These are phyloP conservation scores for Komagataella mondaviorum DNA, from an alignment of 805 yeast species.

Conservation along the genomic window DNA sequence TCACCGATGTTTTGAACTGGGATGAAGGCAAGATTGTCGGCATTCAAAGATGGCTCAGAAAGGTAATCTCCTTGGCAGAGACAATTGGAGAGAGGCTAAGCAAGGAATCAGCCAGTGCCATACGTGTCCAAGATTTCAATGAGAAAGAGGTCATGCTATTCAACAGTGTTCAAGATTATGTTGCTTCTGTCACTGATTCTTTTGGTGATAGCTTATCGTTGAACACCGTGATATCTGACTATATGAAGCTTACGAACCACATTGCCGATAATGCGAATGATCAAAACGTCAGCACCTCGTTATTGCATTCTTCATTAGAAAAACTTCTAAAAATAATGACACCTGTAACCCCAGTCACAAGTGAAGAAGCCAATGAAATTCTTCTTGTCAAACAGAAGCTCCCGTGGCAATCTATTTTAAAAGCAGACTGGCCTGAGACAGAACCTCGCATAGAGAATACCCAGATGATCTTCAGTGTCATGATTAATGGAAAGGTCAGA, in stretches of 20 bases:
- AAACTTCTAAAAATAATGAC: slow-evolving; percentile 50
- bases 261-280: slow-evolving; percentile 25
- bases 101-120: background rate
- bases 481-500: slow-evolving; percentile 62
- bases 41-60: slow-evolving; percentile 72
- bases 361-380: slow-evolving; percentile 72
- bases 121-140: slow-evolving; percentile 7
- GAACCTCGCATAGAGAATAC: slow-evolving; percentile 25
- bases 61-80: slow-evolving; percentile 27
- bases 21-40: slow-evolving; percentile 82
- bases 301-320: slow-evolving; percentile 35
- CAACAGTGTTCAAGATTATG: slow-evolving; percentile 36
- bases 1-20: slow-evolving; percentile 76
- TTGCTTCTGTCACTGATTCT: slow-evolving; percentile 42
- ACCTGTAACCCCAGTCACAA: slow-evolving; percentile 71
- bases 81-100: slow-evolving; percentile 7
- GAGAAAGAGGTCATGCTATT: slow-evolving; percentile 40
- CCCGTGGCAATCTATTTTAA: slow-evolving; percentile 37
- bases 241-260: slow-evolving; percentile 66
- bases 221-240: slow-evolving; percentile 81
- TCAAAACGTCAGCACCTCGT: slow-evolving; percentile 18
- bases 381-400: slow-evolving; percentile 16
- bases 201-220: slow-evolving; percentile 46
- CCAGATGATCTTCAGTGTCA: slow-evolving; percentile 34
- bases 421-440: slow-evolving; percentile 51